A percentile compares a stretch with the other conserved stretches of the same genome.
phyloP scores from a whole-genome alignment of 768 basidiomycete genomes.

The Chiua virens region DNA sequence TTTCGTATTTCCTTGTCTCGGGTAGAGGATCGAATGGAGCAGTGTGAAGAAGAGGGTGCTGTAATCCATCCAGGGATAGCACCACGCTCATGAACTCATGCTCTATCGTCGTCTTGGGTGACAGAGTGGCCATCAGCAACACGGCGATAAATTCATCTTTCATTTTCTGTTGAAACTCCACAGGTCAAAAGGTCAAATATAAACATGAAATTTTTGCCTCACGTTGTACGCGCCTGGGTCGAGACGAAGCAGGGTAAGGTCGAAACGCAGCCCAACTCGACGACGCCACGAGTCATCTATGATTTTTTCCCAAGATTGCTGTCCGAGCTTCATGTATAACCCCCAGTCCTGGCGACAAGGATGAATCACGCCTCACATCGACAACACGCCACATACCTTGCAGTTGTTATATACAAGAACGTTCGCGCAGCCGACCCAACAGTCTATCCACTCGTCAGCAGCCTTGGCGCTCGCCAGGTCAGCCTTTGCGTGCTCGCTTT shows the following conservation, averaged over 20 bases:
- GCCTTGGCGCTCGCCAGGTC: conserved; percentile 30
- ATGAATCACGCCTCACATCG: not conserved
- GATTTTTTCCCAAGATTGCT: conserved; percentile 56
- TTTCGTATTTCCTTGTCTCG: conserved; percentile 25
- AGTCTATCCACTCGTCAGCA: conserved; percentile 61
- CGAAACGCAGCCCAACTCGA: conserved; percentile 63
- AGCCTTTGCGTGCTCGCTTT: conserved; percentile 21
- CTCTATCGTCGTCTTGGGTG: conserved; percentile 50
- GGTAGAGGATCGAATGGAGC: conserved; percentile 29
- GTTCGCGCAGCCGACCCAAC: conserved; percentile 72
- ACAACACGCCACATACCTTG: conserved; percentile 33
- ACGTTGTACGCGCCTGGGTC: conserved; percentile 65
- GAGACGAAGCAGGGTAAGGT: conserved; percentile 52
- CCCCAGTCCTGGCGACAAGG: conserved; percentile 54
- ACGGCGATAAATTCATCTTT: conserved; percentile 53
- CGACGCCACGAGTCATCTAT: conserved; percentile 50
- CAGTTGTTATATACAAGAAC: conserved; percentile 55
- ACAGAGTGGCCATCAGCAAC: conserved; percentile 52
- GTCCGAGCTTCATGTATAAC: conserved; percentile 50
- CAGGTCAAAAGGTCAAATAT: not conserved
- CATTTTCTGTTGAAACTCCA: conserved; percentile 35
- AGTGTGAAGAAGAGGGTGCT: conserved; percentile 49
- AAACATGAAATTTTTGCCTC: conserved; percentile 19
- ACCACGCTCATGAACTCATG: conserved; percentile 57
- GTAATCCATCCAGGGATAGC: conserved; percentile 56